Percentiles rank a stretch among this genome's conserved stretches.
These are phyloP conservation scores for Piper betle DNA, from an alignment of 164 flowering plant genomes.

Conservation along the genomic window DNA sequence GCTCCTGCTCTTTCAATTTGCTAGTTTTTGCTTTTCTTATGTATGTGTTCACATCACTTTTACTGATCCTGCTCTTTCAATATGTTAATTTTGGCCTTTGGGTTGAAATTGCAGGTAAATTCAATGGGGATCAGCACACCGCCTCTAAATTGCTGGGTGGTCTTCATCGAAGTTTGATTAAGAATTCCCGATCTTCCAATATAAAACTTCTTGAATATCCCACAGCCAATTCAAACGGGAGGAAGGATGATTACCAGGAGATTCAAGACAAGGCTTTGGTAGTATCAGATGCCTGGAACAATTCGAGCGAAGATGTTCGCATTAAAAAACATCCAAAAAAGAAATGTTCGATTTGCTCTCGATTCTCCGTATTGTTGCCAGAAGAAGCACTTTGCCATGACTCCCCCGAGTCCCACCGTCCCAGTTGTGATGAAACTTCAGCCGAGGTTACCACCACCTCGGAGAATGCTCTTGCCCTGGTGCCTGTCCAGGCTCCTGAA, in stretches of 20 bases:
- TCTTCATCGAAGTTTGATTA: conserved; percentile 29
- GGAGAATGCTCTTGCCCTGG: conserved; percentile 47
- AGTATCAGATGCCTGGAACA: neutral
- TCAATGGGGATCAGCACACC: neutral
- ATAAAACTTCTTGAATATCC: conserved; percentile 7
- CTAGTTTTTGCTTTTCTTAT: neutral
- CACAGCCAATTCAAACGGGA: neutral
- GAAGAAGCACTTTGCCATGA: neutral
- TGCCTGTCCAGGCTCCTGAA: conserved; percentile 33
- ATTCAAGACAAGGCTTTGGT: conserved; percentile 1
- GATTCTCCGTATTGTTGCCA: conserved; percentile 4
- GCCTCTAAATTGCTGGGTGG: conserved; percentile 21
- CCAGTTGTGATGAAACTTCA: neutral
- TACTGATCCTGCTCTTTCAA: neutral
- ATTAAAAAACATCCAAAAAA: neutral
- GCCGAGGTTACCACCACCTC: neutral
- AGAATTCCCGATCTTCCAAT: conserved; percentile 20
- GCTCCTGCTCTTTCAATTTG: no score
- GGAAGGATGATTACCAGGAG: neutral
- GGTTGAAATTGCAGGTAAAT: neutral
- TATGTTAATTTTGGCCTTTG: neutral
- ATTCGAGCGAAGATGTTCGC: no score
- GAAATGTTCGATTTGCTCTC: conserved; percentile 46
- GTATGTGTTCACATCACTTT: neutral
- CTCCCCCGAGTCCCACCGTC: conserved; percentile 4